Base-by-base conservation (phyloP, 192 early-diverging fungal genomes). In the Coemansia sp. region DNA sequence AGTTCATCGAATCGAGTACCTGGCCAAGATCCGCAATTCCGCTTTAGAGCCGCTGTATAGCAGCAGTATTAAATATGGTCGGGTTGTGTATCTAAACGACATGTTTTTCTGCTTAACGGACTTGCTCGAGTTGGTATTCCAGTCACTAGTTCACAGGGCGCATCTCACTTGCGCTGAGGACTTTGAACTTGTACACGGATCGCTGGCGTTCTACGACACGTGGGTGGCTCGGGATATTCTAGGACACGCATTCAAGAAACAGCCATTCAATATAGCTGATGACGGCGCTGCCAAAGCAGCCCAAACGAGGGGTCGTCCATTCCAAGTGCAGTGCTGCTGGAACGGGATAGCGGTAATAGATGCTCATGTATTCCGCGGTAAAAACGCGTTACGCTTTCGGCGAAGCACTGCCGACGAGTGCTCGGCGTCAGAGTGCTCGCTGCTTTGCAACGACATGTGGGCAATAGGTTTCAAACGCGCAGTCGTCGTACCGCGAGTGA, bases 251-350 rank as follows among this genome's bases (percentile, higher is more conserved):
- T 85, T 81, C 55, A 75, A 72, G 52, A 58, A 47, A 47, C 68
- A 52, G 12, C 50, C 69, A 62, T 76, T 68, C 40, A 76, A 75
- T 55, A 78, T 83, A 49, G 80, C 74, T 0, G 74, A 83, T 8
- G 84, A 82, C 62, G 22, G 49, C 31, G 15, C 20, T 7, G 75
- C 75, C 22, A 69, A 76, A 16, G 55, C 49, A 3, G 68, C 71
- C 1, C 74, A 78, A 22, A 15, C 68, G 16, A 38, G 40, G 43
- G 65, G 66, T 62, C 70, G 71, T 12, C 86, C 83, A 12, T 82
- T 79, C 49, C 86, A 85, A 55, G 78, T 78, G 22, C 80, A 83
- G 52, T 87, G 80, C 50, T 87, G 86, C 60, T 87, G 86, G 83
- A 87, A 85, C 61, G 86, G 86, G 24, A 50, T 78, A 43, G 73